Evolutionary conservation across 768 basidiomycete genomes (phyloP), one percentile per base, ranked within the genome.

Genomic region (Macrolepiota dolichaula): DNA sequence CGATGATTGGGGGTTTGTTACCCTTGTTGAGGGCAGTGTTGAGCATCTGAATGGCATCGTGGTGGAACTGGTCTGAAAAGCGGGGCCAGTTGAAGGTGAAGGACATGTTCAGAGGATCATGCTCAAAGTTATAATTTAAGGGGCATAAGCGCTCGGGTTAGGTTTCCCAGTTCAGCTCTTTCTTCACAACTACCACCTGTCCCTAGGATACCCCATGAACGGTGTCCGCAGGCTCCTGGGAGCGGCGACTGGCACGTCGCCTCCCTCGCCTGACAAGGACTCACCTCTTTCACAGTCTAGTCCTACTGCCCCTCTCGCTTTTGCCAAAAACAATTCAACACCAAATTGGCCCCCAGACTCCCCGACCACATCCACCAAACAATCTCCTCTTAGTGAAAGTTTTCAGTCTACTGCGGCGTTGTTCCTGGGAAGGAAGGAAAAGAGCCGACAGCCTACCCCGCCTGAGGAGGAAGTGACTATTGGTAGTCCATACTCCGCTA

Each of bases 21-120:
- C 97, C 97, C 80, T 97, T 94, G 81, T 94, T 94, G 74, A 96
- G 91, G 46, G 93, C 92, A n/a, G 87, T 89, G 65, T 95, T 94
- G 77, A 98, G 89, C 92, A 97, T 95, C 66, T 92, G 88, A 65
- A 94, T 93, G 32, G 96, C 96, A 85, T 96, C 91, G 71, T 88
- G 86, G 77, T 97, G 94, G 69, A 98, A 98, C 74, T 91, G 90
- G 81, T 95, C 94, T 55, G 93, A 96, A 77, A 98, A 98, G 62
- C 91, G 87, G 57, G 96, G 96, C 91, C 94, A 98, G 80, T 94
- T 84, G 77, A 99, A 99, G 59, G 88, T 87, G 75, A 94, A 94
- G 67, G 90, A 91, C 91, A 92, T 92, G 62, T 50, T 58, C 61
- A 64, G 61, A 44, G 63, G 52, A 55, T 38, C 62, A 58, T 62